Conservation (phyloP, 768 basidiomycete genomes). For the Agaricus sinodeliciosus region DNA sequence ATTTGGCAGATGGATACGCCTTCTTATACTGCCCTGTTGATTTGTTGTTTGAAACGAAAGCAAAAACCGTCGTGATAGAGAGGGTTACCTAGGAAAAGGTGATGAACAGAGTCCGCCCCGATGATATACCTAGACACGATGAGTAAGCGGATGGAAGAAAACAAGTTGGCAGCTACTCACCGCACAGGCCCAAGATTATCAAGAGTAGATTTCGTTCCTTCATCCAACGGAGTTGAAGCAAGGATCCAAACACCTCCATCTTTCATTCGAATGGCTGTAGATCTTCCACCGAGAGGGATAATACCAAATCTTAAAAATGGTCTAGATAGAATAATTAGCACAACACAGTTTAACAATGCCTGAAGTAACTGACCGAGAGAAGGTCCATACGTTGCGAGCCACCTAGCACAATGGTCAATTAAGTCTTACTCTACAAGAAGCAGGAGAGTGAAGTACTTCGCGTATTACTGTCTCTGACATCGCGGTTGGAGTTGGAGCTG, state of each 20-base stretch:
- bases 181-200: constrained; percentile 64
- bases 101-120: constrained; percentile 50
- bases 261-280: constrained; percentile 69
- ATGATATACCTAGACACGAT: constrained; percentile 46
- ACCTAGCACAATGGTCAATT: constrained; percentile 27
- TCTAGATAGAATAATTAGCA: constrained; percentile 24
- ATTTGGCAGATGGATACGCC: constrained; percentile 63
- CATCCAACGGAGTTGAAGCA: constrained; percentile 70
- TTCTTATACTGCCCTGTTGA: constrained; percentile 52
- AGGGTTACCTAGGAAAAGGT: constrained; percentile 47
- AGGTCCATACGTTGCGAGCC: constrained; percentile 52
- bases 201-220: constrained; percentile 56
- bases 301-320: constrained; percentile 63
- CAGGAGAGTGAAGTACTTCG: constrained; percentile 22
- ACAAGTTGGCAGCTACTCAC: constrained; percentile 24
- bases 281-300: constrained; percentile 74
- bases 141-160: background rate
- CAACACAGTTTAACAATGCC: background rate
- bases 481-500: background rate
- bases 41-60: background rate
- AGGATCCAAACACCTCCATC: constrained; percentile 74
- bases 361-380: constrained; percentile 41
- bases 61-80: background rate
- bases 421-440: no score
- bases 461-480: constrained; percentile 35